These are phyloP conservation scores for Amauroascus verrucosus DNA, from an alignment of 2,329 filamentous ascomycete genomes.

Conservation along the genomic window DNA sequence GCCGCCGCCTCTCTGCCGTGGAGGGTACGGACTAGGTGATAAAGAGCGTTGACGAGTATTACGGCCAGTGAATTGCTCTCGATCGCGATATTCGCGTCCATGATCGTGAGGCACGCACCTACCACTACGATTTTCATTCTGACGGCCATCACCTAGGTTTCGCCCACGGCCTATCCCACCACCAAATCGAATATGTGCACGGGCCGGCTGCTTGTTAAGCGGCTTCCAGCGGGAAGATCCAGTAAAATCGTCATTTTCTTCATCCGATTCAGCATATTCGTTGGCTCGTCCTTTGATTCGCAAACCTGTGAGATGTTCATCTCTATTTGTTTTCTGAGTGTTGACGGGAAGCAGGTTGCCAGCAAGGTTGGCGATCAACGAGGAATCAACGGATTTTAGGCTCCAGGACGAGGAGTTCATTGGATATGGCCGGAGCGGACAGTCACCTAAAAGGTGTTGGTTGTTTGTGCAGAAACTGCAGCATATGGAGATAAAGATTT, in stretches of 20 bases:
- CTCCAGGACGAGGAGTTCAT: slow-evolving; percentile 31
- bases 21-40: slow-evolving; percentile 23
- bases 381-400: slow-evolving; percentile 29
- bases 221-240: slow-evolving; percentile 22
- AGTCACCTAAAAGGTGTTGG: slow-evolving; percentile 37
- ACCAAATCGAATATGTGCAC: slow-evolving; percentile 30
- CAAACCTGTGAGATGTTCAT: slow-evolving; percentile 22
- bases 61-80: slow-evolving; percentile 21
- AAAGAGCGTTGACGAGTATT: slow-evolving; percentile 25
- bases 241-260: slow-evolving; percentile 29
- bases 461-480: slow-evolving; percentile 37
- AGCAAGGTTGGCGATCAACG: slow-evolving; percentile 33
- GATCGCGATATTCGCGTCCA: slow-evolving; percentile 18
- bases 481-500: slow-evolving; percentile 35
- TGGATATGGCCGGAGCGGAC: slow-evolving; percentile 26
- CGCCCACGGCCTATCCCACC: slow-evolving; percentile 24
- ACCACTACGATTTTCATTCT: slow-evolving; percentile 8
- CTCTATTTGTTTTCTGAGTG: slow-evolving; percentile 13
- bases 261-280: slow-evolving; percentile 23
- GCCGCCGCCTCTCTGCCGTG: slow-evolving; percentile 13
- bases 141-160: slow-evolving; percentile 19
- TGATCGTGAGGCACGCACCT: slow-evolving; percentile 14
- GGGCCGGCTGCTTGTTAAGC: slow-evolving; percentile 22
- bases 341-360: slow-evolving; percentile 16
- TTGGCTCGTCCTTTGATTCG: slow-evolving; percentile 32